A percentile compares a stretch with the other conserved stretches of the same genome.
Conservation (phyloP, 495 filamentous ascomycete genomes). For the Penicillium daleae region DNA sequence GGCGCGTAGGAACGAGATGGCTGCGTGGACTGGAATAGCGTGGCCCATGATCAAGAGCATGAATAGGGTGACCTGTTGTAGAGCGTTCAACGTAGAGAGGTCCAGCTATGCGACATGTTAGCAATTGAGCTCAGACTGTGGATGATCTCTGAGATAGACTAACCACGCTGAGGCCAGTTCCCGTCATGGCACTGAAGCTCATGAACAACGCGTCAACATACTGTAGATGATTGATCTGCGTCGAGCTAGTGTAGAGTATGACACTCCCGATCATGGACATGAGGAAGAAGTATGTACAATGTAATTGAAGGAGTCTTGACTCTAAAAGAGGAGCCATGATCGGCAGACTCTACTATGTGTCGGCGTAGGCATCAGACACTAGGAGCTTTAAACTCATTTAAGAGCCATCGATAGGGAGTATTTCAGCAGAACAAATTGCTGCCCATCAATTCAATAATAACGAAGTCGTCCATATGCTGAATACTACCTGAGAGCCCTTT, state of each 20-base stretch:
- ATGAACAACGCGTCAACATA: slow-evolving; percentile 80
- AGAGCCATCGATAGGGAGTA: background rate
- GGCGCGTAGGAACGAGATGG: slow-evolving; percentile 57
- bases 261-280: slow-evolving; percentile 63
- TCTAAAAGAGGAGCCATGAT: slow-evolving; percentile 38
- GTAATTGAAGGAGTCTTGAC: slow-evolving; percentile 73
- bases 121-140: background rate
- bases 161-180: slow-evolving; percentile 72
- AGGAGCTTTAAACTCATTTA: slow-evolving; percentile 20
- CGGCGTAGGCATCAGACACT: slow-evolving; percentile 18
- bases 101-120: slow-evolving; percentile 46
- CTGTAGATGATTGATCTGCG: slow-evolving; percentile 59
- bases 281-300: slow-evolving; percentile 76
- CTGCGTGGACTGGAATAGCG: slow-evolving; percentile 46
- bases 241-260: slow-evolving; percentile 73
- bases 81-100: slow-evolving; percentile 68
- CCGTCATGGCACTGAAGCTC: slow-evolving; percentile 76
- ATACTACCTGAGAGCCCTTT: slow-evolving; percentile 1
- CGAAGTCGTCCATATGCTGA: background rate
- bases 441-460: slow-evolving; percentile 3
- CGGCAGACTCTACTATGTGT: slow-evolving; percentile 19
- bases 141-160: slow-evolving; percentile 25
- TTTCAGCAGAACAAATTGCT: background rate
- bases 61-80: slow-evolving; percentile 77
- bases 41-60: slow-evolving; percentile 72